Evolutionary conservation across 2,329 filamentous ascomycete genomes (phyloP).

Genomic region (Harringtonia aguacate): DNA sequence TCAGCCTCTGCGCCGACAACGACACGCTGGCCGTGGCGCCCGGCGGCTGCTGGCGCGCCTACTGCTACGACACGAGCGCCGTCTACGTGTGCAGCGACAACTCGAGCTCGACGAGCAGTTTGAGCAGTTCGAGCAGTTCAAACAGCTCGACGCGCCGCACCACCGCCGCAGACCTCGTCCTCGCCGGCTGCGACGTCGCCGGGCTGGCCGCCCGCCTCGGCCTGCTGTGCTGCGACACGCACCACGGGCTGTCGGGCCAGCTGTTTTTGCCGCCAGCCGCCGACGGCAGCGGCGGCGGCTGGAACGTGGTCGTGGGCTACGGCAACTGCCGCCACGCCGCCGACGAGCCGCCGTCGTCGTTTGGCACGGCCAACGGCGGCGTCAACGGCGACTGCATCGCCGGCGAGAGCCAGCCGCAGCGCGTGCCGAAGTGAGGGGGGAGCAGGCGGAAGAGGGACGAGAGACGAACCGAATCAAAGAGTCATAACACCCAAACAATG

Average conservation of each 20-base stretch:
- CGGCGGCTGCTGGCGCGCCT: slow-evolving; percentile 8
- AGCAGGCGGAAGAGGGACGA: too few species aligned
- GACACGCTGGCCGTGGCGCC: background rate
- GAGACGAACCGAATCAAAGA: too few species aligned
- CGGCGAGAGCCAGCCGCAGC: background rate
- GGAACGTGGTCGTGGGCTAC: slow-evolving; percentile 11
- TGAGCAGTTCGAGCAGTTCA: too few species aligned
- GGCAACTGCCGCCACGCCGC: slow-evolving; percentile 11
- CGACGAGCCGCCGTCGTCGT: slow-evolving; percentile 5
- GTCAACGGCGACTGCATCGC: slow-evolving; percentile 10
- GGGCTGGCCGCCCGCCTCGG: slow-evolving; percentile 9
- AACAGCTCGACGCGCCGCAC: too few species aligned
- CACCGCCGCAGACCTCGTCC: too few species aligned
- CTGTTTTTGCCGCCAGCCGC: slow-evolving; percentile 12
- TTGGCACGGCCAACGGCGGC: slow-evolving; percentile 9
- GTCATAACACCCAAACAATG: too few species aligned
- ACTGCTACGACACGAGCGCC: slow-evolving; percentile 11
- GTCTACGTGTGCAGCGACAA: slow-evolving; percentile 11
- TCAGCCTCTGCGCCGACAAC: slow-evolving; percentile 4
- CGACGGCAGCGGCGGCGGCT: too few species aligned
- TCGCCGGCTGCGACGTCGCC: slow-evolving; percentile 6
- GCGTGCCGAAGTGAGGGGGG: background rate
- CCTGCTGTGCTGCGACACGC: slow-evolving; percentile 10
- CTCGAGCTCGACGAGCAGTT: too few species aligned
- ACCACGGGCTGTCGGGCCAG: slow-evolving; percentile 9